These are phyloP conservation scores for Hydrangea macrophylla DNA, from an alignment of 148 eudicot genomes.

Conservation along the genomic window DNA sequence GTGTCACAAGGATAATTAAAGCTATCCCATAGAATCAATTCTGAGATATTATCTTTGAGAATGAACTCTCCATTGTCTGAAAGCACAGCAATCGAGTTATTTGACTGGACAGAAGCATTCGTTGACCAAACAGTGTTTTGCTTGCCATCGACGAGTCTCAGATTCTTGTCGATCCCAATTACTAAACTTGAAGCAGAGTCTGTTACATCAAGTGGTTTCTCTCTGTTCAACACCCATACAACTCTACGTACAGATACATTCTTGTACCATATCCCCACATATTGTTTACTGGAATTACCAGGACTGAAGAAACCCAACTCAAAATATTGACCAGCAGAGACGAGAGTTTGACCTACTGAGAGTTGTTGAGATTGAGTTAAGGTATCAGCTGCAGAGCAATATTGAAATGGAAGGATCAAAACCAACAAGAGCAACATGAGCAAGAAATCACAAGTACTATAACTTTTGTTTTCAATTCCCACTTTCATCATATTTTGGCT, in stretches of 20 bases:
- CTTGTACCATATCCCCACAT: slow-evolving; percentile 15
- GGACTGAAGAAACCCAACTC: no score
- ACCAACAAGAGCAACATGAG: no score
- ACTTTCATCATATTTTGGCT: no score
- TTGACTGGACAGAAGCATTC: not conserved
- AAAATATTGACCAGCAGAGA: slow-evolving; percentile 5
- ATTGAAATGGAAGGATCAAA: no score
- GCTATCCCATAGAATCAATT: slow-evolving; percentile 14
- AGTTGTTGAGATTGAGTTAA: slow-evolving; percentile 2
- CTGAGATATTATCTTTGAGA: slow-evolving; percentile 7
- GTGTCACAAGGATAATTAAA: slow-evolving; percentile 16
- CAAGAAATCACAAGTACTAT: no score
- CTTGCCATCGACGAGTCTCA: slow-evolving; percentile 8
- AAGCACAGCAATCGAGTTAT: slow-evolving; percentile 12
- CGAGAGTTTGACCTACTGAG: slow-evolving; percentile 16
- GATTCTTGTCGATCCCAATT: slow-evolving; percentile 11
- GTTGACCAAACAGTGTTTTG: slow-evolving; percentile 15
- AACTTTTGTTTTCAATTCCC: no score
- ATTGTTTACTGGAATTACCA: slow-evolving; percentile 6
- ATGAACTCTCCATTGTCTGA: slow-evolving; percentile 19
- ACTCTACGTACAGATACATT: not conserved
- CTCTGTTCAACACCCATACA: slow-evolving; percentile 14
- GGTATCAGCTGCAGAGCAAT: slow-evolving; percentile 1
- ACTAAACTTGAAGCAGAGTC: no score
- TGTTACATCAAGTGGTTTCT: slow-evolving; percentile 1